A percentile compares a stretch with the other conserved stretches of the same genome.
phyloP scores from a whole-genome alignment of 129 eudicot genomes.

The Pseudognaphalium luteoalbum region DNA sequence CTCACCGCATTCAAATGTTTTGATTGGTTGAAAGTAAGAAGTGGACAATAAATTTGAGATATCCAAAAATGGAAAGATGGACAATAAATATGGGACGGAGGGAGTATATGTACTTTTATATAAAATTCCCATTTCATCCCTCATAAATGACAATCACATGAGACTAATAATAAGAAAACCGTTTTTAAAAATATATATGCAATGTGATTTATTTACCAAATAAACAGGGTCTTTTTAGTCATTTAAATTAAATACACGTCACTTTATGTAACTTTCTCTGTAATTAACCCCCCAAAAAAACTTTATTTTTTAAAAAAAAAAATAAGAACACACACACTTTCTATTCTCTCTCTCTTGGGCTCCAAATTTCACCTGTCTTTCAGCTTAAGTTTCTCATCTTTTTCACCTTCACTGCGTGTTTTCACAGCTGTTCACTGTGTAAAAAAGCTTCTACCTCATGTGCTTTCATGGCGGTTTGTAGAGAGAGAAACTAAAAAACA shows the following conservation, averaged over 20 bases:
- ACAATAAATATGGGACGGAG: too few relatives aligned
- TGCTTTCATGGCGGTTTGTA: constrained; percentile 23
- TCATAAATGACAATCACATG: too few relatives aligned
- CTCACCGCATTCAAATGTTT: too few relatives aligned
- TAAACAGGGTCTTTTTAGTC: neutral
- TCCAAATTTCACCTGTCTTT: constrained; percentile 17
- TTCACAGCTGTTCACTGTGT: constrained; percentile 16
- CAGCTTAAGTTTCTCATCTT: constrained; percentile 25
- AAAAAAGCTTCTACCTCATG: constrained; percentile 9
- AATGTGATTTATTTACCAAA: neutral
- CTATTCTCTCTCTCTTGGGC: constrained; percentile 2
- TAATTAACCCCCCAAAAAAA: neutral
- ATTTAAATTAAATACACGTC: neutral
- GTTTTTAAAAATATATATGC: too few relatives aligned
- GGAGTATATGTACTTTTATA: too few relatives aligned
- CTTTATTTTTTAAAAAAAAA: neutral
- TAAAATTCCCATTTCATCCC: too few relatives aligned
- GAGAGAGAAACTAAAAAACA: constrained; percentile 28
- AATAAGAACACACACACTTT: neutral
- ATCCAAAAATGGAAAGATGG: too few relatives aligned
- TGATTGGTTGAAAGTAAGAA: too few relatives aligned
- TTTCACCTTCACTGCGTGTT: constrained; percentile 27
- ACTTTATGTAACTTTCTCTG: constrained; percentile 5
- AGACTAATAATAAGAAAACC: too few relatives aligned
- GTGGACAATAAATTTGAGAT: too few relatives aligned